A percentile compares a stretch with the other conserved stretches of the same genome.
Conservation (phyloP, 306 rosid genomes). For the Trifolium repens region DNA sequence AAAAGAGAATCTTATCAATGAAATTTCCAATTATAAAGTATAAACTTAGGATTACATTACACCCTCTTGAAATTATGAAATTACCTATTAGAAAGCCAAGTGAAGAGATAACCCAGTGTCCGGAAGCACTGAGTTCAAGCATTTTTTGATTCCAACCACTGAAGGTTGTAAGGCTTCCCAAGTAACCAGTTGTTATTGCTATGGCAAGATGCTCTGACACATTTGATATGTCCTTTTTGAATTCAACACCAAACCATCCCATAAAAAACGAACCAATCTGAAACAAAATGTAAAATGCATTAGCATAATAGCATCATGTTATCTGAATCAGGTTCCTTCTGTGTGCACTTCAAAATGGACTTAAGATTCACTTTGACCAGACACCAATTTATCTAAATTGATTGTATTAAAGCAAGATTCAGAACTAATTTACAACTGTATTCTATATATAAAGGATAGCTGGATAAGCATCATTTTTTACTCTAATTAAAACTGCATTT, state of each 20-base stretch:
- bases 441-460: neutral
- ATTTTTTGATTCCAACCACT: constrained; percentile 96
- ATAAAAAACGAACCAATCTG: constrained; percentile 89
- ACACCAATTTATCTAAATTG: constrained; percentile 11
- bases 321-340: constrained; percentile 2
- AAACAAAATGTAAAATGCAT: constrained; percentile 4
- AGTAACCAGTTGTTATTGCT: constrained; percentile 80
- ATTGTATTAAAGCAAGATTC: neutral
- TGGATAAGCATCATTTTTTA: neutral
- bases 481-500: neutral
- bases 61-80: neutral
- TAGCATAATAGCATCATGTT: constrained; percentile 10
- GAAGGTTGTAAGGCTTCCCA: constrained; percentile 95
- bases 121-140: constrained; percentile 74
- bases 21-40: too few species aligned
- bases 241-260: constrained; percentile 96
- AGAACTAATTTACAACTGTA: constrained; percentile 2
- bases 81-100: constrained; percentile 82
- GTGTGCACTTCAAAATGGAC: constrained; percentile 14
- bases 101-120: constrained; percentile 66
- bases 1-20: constrained; percentile 19
- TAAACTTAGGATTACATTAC: neutral
- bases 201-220: constrained; percentile 77
- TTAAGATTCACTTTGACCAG: constrained; percentile 1
- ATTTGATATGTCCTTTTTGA: constrained; percentile 68